Evolutionary conservation across 1,284 basidiomycete species (phyloP).

Genomic region (Boletellus sp.): DNA sequence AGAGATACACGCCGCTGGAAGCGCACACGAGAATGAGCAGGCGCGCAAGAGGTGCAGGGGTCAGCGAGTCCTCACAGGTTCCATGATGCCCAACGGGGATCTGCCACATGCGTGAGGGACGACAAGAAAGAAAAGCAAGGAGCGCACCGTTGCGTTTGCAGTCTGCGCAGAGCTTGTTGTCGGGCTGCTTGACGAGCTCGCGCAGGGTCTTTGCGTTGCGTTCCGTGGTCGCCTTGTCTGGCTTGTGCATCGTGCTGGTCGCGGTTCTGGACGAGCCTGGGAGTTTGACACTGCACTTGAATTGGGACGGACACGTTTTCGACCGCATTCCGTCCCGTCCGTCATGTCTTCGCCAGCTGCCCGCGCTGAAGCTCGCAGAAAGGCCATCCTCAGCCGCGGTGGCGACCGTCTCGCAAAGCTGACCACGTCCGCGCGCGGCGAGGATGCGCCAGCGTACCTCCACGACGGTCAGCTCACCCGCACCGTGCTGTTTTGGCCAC

Average conservation of each 20-base stretch:
- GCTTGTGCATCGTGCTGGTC: constrained; percentile 52
- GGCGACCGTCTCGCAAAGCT: constrained; percentile 71
- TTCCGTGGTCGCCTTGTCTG: constrained; percentile 84
- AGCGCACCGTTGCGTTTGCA: constrained; percentile 86
- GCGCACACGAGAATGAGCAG: constrained; percentile 2
- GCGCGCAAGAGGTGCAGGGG: not conserved
- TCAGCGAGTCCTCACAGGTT: constrained; percentile 64
- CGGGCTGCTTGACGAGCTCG: constrained; percentile 82
- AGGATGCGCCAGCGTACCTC: constrained; percentile 59
- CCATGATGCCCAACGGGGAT: constrained; percentile 98
- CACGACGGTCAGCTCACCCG: constrained; percentile 43
- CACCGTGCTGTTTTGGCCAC: no score
- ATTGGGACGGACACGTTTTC: constrained; percentile 17
- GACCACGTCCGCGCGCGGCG: constrained; percentile 70
- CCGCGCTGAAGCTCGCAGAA: constrained; percentile 68
- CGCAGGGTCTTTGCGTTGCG: constrained; percentile 72
- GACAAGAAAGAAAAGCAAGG: not conserved
- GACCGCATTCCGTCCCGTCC: not conserved
- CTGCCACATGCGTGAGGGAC: constrained; percentile 39
- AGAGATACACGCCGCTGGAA: constrained; percentile 83
- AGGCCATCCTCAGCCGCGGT: constrained; percentile 67
- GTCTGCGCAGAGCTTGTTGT: constrained; percentile 93
- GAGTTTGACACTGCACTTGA: not conserved
- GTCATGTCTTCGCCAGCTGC: constrained; percentile 44
- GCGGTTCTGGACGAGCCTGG: not conserved